Conservation (phyloP, 208 protist species). For the Leishmania lainsoni region DNA sequence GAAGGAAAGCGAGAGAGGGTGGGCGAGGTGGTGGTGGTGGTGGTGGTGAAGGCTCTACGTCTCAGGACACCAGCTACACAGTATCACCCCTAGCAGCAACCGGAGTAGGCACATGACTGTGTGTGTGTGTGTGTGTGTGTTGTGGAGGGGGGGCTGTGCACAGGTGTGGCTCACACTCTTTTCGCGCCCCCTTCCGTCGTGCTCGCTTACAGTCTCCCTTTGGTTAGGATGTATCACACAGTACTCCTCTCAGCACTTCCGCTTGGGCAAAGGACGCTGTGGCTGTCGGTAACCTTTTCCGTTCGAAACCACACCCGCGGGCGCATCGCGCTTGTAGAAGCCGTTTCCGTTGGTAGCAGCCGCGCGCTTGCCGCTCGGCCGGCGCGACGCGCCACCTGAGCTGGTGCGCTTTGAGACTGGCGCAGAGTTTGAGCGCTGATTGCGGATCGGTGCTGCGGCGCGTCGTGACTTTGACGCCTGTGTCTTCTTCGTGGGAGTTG, state of each 20-base stretch:
- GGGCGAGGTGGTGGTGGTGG: too few relatives aligned
- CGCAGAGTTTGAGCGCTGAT: neutral
- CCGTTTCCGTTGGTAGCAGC: slow-evolving; percentile 2
- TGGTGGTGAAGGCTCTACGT: neutral
- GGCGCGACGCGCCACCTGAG: neutral
- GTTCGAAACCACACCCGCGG: neutral
- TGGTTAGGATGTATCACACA: neutral
- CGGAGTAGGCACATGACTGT: neutral
- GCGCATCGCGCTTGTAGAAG: neutral
- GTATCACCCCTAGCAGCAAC: neutral
- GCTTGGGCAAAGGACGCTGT: neutral
- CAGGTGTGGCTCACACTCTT: neutral
- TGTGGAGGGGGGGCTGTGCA: neutral
- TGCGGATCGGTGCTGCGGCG: neutral
- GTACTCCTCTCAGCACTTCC: neutral
- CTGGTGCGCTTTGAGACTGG: neutral
- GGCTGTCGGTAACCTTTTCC: neutral
- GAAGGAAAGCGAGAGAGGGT: neutral
- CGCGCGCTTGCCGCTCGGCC: neutral
- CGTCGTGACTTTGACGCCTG: neutral
- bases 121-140: neutral
- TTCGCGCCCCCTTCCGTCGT: neutral
- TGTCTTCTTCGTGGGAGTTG: slow-evolving; percentile 1
- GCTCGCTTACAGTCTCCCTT: neutral
- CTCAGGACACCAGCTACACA: neutral